A percentile compares a stretch with the other conserved stretches of the same genome.
These are phyloP conservation scores for Pseudoturritis turrita DNA, from an alignment of 345 rosid species.

Conservation along the genomic window DNA sequence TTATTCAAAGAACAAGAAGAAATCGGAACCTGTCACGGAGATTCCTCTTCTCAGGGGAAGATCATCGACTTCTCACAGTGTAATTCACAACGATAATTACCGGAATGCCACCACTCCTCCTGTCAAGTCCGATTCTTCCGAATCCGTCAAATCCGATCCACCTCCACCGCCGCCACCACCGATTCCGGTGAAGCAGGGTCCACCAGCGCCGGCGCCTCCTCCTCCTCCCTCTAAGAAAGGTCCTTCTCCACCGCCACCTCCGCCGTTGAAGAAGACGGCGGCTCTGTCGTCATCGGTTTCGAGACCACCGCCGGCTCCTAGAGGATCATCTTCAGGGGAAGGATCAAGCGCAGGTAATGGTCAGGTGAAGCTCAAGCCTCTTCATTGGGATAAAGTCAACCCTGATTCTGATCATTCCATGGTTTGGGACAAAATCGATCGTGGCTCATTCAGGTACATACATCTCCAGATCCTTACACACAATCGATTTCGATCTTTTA, in stretches of 20 bases:
- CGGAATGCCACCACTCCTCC: neutral
- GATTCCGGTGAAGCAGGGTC: slow-evolving; percentile 25
- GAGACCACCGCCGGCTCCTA: slow-evolving; percentile 37
- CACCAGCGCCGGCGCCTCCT: slow-evolving; percentile 24
- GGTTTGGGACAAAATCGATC: slow-evolving; percentile 87
- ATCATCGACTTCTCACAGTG: slow-evolving; percentile 49
- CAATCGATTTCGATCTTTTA: neutral
- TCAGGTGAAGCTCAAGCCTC: slow-evolving; percentile 69
- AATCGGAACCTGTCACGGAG: slow-evolving; percentile 36
- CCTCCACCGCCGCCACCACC: slow-evolving; percentile 20
- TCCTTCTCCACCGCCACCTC: slow-evolving; percentile 37
- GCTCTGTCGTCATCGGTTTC: slow-evolving; percentile 20
- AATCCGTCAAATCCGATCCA: neutral
- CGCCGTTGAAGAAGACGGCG: slow-evolving; percentile 32
- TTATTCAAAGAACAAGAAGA: slow-evolving; percentile 22
- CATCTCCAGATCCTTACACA: neutral
- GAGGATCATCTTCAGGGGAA: slow-evolving; percentile 33
- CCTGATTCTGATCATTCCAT: slow-evolving; percentile 57
- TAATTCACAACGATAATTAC: slow-evolving; percentile 13
- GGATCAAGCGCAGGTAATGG: slow-evolving; percentile 25
- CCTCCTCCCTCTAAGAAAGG: slow-evolving; percentile 29
- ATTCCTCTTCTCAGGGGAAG: slow-evolving; percentile 62
- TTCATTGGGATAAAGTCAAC: slow-evolving; percentile 88
- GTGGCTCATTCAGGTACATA: slow-evolving; percentile 74
- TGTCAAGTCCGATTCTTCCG: slow-evolving; percentile 12